phyloP scores from a whole-genome alignment of 495 filamentous ascomycete genomes.

The Neurospora hispaniola region DNA sequence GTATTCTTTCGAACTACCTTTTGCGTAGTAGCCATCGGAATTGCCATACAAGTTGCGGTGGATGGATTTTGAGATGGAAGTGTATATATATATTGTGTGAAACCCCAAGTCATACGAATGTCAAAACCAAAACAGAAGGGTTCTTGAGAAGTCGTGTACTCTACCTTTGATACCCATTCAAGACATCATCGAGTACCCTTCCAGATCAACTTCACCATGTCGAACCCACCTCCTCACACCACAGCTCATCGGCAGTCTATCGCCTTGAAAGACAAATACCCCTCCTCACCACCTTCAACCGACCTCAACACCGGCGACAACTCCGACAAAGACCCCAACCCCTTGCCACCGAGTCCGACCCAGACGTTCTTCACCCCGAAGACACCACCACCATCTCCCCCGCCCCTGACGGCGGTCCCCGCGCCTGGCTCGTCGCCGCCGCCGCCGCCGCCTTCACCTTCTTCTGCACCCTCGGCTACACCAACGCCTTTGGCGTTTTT shows the following conservation, averaged over 20 bases:
- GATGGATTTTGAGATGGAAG: background rate
- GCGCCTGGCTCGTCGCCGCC: slow-evolving; percentile 18
- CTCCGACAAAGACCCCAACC: background rate
- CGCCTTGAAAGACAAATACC: background rate
- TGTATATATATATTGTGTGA: background rate
- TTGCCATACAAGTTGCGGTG: background rate
- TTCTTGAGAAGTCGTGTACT: background rate
- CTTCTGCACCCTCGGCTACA: slow-evolving; percentile 49
- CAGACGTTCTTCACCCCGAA: background rate
- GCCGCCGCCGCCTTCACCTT: slow-evolving; percentile 15
- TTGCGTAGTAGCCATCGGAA: background rate
- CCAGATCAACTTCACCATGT: background rate
- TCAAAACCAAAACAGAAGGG: background rate
- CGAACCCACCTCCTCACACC: background rate
- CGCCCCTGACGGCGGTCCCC: slow-evolving; percentile 17
- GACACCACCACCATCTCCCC: background rate
- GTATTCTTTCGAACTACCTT: background rate
- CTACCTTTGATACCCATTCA: background rate
- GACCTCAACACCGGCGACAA: background rate
- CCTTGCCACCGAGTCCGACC: background rate
- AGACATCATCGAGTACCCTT: background rate
- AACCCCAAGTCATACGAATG: background rate
- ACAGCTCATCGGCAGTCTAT: background rate
- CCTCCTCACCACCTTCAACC: background rate
- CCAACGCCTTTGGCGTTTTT: slow-evolving; percentile 53